Evolutionary conservation across 2,329 filamentous ascomycete genomes (phyloP).

Genomic region (Monosporascus sp.): DNA sequence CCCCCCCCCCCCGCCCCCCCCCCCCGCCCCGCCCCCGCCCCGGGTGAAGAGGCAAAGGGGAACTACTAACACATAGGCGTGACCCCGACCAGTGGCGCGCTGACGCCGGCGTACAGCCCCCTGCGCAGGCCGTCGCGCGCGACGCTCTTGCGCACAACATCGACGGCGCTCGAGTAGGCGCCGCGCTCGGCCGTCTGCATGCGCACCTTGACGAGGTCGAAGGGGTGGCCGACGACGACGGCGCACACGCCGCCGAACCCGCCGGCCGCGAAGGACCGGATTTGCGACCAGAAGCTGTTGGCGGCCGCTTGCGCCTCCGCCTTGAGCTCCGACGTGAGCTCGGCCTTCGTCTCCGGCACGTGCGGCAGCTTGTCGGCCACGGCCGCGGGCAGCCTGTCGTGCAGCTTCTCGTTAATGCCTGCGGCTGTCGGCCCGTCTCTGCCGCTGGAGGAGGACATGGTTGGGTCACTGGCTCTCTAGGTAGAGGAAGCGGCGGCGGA

Average conservation of each 20-base stretch:
- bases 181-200: constrained; percentile 94
- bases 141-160: constrained; percentile 85
- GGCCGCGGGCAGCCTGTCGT: constrained; percentile 25
- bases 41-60: neutral
- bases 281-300: constrained; percentile 39
- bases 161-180: constrained; percentile 83
- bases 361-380: constrained; percentile 36
- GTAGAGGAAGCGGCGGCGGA: no score
- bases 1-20: no score
- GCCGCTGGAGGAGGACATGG: neutral
- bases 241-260: constrained; percentile 92
- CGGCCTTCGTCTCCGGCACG: constrained; percentile 38
- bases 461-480: no score
- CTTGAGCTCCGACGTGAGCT: constrained; percentile 39
- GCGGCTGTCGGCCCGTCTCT: neutral
- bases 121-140: constrained; percentile 75
- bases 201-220: constrained; percentile 96
- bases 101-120: constrained; percentile 95
- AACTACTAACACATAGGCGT: constrained; percentile 90
- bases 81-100: constrained; percentile 87
- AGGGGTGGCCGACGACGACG: constrained; percentile 91
- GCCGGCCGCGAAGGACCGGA: constrained; percentile 81
- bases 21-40: no score
- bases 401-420: constrained; percentile 28
- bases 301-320: constrained; percentile 35